phyloP scores from a whole-genome alignment of 2,329 filamentous ascomycete species.

The Pleurostoma richardsiae region DNA sequence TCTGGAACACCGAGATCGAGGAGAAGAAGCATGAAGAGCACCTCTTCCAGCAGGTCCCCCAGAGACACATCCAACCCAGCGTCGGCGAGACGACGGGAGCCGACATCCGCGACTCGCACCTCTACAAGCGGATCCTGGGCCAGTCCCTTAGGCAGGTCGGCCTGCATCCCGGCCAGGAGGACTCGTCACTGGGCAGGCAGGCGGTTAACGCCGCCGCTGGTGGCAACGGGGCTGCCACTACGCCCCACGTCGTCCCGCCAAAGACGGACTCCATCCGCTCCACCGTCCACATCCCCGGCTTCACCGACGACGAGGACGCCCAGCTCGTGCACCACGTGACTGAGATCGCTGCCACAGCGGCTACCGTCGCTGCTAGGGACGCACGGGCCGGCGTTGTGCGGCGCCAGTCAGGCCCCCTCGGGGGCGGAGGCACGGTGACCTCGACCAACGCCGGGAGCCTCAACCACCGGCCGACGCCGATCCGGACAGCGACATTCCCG shows the following conservation, averaged over 20 bases:
- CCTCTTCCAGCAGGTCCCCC: conserved; percentile 17
- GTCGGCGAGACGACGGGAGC: conserved; percentile 44
- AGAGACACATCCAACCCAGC: conserved; percentile 13
- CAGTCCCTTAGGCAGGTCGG: conserved; percentile 85
- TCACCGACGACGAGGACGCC: conserved; percentile 79
- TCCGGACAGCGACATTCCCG: conserved; percentile 30
- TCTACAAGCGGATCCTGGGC: conserved; percentile 90
- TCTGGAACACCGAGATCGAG: conserved; percentile 84
- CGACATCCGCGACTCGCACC: conserved; percentile 79
- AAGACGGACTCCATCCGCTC: conserved; percentile 44
- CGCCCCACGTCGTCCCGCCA: conserved; percentile 73
- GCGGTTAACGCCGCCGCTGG: conserved; percentile 21
- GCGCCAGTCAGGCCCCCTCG: conserved; percentile 4
- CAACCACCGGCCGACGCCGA: conserved; percentile 17
- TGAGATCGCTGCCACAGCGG: conserved; percentile 89
- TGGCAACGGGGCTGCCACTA: conserved; percentile 40
- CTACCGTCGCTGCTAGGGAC: conserved; percentile 80
- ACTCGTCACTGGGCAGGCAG: conserved; percentile 34
- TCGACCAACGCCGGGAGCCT: conserved; percentile 5
- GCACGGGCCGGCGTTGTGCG: conserved; percentile 28
- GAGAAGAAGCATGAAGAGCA: conserved; percentile 65
- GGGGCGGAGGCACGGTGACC: conserved; percentile 9
- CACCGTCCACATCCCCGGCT: conserved; percentile 55
- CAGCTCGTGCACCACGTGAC: conserved; percentile 80
- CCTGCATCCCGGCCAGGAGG: conserved; percentile 49